Evolutionary conservation across 2,329 filamentous ascomycete species (phyloP).

Genomic region (Zymoseptoria pseudotritici): DNA sequence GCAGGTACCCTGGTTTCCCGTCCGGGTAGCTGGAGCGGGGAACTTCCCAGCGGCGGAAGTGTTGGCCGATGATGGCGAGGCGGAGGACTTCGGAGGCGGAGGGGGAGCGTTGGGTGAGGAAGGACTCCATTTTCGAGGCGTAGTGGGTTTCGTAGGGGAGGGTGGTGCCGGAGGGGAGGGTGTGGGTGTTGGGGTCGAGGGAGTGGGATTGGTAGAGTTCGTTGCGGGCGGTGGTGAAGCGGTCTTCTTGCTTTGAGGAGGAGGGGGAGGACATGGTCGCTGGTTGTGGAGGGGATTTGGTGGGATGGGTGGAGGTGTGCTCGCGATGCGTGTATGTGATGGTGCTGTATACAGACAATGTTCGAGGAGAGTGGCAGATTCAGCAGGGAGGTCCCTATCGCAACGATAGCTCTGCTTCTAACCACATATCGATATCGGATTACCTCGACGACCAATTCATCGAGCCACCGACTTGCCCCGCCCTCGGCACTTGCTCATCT

Average conservation of each 20-base stretch:
- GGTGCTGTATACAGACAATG: too few relatives aligned
- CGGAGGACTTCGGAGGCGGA: conserved; percentile 59
- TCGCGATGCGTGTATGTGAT: too few relatives aligned
- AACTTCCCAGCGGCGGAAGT: conserved; percentile 80
- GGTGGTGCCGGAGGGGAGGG: conserved; percentile 35
- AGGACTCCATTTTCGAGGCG: conserved; percentile 68
- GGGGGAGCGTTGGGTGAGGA: conserved; percentile 56
- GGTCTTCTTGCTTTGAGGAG: conserved; percentile 10
- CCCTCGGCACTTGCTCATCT: too few relatives aligned
- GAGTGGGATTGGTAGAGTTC: conserved; percentile 69
- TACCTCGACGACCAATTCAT: too few relatives aligned
- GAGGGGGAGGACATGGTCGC: conserved; percentile 20
- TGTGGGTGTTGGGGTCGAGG: conserved; percentile 55
- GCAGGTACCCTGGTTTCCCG: conserved; percentile 67
- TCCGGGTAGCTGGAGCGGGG: conserved; percentile 65
- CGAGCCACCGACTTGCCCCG: too few relatives aligned
- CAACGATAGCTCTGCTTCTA: too few relatives aligned
- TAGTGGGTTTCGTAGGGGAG: conserved; percentile 77
- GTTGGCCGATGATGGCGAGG: conserved; percentile 74
- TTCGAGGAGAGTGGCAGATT: neutral
- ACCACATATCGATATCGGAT: too few relatives aligned
- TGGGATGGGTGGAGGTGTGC: too few relatives aligned
- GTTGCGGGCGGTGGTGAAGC: conserved; percentile 43
- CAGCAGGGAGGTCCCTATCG: neutral
- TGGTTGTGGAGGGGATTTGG: too few relatives aligned